Conservation (phyloP, 495 filamentous ascomycete genomes). For the Cladorrhinum samala region DNA sequence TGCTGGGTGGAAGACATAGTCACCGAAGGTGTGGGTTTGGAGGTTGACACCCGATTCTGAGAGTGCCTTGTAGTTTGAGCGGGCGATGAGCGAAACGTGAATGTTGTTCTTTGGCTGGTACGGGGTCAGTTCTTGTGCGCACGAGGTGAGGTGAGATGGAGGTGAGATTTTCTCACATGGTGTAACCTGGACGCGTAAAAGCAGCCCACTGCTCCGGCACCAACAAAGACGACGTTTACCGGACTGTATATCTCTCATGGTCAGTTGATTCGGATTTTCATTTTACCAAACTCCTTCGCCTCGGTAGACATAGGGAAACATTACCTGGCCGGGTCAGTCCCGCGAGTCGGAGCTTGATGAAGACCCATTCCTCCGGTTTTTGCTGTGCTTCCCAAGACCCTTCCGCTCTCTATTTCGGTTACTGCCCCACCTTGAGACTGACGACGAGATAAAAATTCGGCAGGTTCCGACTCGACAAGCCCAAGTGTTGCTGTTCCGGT, state of each 20-base stretch:
- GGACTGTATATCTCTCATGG: constrained; percentile 24
- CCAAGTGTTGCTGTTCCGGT: background rate
- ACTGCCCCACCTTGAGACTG: background rate
- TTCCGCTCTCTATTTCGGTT: background rate
- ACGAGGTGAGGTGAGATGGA: background rate
- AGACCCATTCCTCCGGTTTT: constrained; percentile 5
- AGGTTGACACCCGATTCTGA: constrained; percentile 40
- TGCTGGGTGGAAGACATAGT: constrained; percentile 47
- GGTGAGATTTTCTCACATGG: constrained; percentile 29
- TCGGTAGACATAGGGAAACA: too few relatives aligned
- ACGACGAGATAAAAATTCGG: background rate
- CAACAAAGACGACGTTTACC: constrained; percentile 49
- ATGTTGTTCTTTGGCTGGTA: constrained; percentile 22
- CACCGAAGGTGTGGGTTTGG: constrained; percentile 47
- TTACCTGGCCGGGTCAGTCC: constrained; percentile 21
- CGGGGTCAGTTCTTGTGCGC: constrained; percentile 1
- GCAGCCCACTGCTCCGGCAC: constrained; percentile 53
- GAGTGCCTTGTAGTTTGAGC: constrained; percentile 51
- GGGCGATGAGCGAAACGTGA: constrained; percentile 44
- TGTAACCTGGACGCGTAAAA: constrained; percentile 55
- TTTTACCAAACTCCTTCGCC: too few relatives aligned
- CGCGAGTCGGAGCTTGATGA: constrained; percentile 13
- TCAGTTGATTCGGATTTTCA: constrained; percentile 6
- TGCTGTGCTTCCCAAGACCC: background rate
- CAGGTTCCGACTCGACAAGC: background rate